Evolutionary conservation across 2,329 filamentous ascomycete species (phyloP), one percentile per base, ranked within the genome.

Genomic region (Ascochyta viciae-villosae): DNA sequence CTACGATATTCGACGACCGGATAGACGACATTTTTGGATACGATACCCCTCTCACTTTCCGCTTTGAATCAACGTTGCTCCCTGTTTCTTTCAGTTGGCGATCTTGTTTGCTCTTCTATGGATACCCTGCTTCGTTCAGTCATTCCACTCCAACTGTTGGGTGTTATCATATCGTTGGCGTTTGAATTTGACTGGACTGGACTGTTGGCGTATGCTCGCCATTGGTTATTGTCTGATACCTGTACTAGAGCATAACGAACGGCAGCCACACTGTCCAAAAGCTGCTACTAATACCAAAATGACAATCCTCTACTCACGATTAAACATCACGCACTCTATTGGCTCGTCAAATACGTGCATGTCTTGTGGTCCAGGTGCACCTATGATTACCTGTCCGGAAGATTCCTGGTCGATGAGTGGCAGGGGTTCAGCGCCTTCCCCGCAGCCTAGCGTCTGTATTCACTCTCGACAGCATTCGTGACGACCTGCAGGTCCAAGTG

Each of bases 121-220:
- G 65, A 67, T 69, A 68, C 65, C 66, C 66, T 57, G 47, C 53
- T 60, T 62, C 35, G 27, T 59, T 63, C 38, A 33, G 22, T 41
- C 44, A 40, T 46, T 44, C 51, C 42, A 38, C 51, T 61, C 8
- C 47, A 44, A 34, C 41, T 29, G 40, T 49, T 43, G 46, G 52
- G 52, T 38, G 43, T 59, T 35, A 7, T 9, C 33, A 33, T 26
- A 15, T 37, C 12, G 16, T 24, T 24, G 41, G 46, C 42, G 41
- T 50, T 42, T 15, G 35, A 29, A 13, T 4, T 16, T n/a, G 4
- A 23, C 23, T 19, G 24, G 31, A 13, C 22, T 24, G 13, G 22
- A 15, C 16, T 51, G 41, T 34, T 34, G 31, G 47, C 50, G 54
- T 33, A 57, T 31, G 35, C 40, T 31, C 33, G n/a, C 31, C 26